These are phyloP conservation scores for Ophiostoma populinum DNA, from an alignment of 2,329 filamentous ascomycete species.

Conservation along the genomic window DNA sequence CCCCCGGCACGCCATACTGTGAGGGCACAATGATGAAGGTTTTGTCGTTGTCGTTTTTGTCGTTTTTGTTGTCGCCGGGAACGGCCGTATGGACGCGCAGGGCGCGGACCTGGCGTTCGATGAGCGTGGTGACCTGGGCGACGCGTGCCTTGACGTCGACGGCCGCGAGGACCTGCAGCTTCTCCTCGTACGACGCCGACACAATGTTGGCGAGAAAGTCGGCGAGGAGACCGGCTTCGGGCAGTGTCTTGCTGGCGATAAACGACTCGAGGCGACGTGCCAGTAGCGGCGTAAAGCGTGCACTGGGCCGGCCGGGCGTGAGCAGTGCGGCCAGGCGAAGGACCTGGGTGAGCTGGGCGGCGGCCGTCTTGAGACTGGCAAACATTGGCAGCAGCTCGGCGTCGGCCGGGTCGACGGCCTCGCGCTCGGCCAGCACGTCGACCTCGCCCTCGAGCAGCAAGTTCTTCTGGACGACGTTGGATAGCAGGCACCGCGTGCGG, in stretches of 20 bases:
- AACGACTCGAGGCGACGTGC: conserved; percentile 74
- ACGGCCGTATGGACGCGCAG: conserved; percentile 64
- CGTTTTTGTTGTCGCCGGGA: conserved; percentile 27
- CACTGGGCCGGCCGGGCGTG: conserved; percentile 45
- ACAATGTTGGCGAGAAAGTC: conserved; percentile 96
- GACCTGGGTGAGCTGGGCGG: conserved; percentile 70
- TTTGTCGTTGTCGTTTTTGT: conserved; percentile 24
- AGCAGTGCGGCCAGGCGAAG: conserved; percentile 75
- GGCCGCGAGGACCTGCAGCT: conserved; percentile 69
- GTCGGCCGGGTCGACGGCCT: conserved; percentile 37
- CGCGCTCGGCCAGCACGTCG: conserved; percentile 45
- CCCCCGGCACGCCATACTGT: no score
- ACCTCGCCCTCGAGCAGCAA: conserved; percentile 71
- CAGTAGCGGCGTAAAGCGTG: conserved; percentile 63
- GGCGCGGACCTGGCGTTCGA: conserved; percentile 64
- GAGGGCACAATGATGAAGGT: conserved; percentile 10
- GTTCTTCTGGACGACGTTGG: conserved; percentile 50
- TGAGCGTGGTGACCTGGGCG: conserved; percentile 63
- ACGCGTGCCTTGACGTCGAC: conserved; percentile 63
- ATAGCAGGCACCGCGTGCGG: conserved; percentile 32
- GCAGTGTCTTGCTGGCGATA: conserved; percentile 64
- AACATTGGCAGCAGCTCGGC: conserved; percentile 57
- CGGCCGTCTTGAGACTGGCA: conserved; percentile 74
- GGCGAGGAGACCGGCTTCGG: conserved; percentile 70
- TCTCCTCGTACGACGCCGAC: conserved; percentile 78